Evolutionary conservation across 2,329 filamentous ascomycete species (phyloP).

Genomic region (Cladorrhinum sp.): DNA sequence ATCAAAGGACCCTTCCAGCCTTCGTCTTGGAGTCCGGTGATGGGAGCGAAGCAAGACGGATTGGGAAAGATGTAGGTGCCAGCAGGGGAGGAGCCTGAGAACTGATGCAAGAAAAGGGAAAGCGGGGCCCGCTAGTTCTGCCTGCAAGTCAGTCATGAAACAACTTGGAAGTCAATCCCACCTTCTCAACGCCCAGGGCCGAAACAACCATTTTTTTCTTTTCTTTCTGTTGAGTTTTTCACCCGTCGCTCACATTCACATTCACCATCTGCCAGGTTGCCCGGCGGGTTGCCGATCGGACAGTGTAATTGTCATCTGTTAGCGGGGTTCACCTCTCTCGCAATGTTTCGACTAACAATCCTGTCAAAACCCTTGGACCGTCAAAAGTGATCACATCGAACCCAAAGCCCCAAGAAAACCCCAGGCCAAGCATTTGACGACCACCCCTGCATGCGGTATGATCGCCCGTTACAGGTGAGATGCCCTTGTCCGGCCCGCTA

Average conservation of each 20-base stretch:
- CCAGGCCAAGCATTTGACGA: not conserved
- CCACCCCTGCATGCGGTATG: slow-evolving; percentile 1
- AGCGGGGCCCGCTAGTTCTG: not conserved
- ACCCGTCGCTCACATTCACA: not conserved
- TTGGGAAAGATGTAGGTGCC: not conserved
- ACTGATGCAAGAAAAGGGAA: not conserved
- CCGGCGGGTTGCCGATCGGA: not conserved
- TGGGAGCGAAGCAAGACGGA: not conserved
- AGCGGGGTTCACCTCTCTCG: not conserved
- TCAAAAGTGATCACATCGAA: not conserved
- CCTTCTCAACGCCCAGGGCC: not conserved
- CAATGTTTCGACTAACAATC: not conserved
- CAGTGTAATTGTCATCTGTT: not conserved
- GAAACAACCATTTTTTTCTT: not conserved
- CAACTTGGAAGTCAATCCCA: slow-evolving; percentile 2
- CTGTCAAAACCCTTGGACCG: not conserved
- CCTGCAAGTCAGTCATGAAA: slow-evolving; percentile 15
- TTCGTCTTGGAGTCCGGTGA: not conserved
- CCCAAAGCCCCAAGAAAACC: not conserved
- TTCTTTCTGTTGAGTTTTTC: too few relatives aligned
- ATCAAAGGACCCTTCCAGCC: not conserved
- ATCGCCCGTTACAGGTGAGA: slow-evolving; percentile 8
- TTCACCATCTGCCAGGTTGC: not conserved
- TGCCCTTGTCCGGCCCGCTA: not conserved
- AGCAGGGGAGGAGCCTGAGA: not conserved